Evolutionary conservation across 441 rosid species (phyloP).

Genomic region (Geranium incanum): DNA sequence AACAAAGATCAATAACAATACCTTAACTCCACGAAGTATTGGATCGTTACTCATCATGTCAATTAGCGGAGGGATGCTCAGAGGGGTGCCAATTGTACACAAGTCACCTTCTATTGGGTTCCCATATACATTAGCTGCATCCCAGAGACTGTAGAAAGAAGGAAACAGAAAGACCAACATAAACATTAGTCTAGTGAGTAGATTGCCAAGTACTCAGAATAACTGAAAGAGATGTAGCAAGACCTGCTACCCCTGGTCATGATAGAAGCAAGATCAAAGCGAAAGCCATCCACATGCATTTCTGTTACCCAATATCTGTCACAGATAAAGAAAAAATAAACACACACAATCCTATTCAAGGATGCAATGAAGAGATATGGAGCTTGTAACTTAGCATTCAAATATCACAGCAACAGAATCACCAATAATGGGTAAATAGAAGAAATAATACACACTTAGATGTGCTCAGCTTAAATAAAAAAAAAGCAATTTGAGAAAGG

Average conservation of each 20-base stretch:
- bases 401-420: background rate
- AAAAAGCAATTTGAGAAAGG: background rate
- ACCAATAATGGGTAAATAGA: slow-evolving; percentile 7
- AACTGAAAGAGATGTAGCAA: slow-evolving; percentile 11
- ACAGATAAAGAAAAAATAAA: slow-evolving; percentile 21
- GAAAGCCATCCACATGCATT: slow-evolving; percentile 97
- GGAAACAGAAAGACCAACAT: slow-evolving; percentile 13
- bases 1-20: slow-evolving; percentile 20
- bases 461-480: background rate
- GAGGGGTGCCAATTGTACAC: slow-evolving; percentile 73
- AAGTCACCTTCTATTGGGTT: slow-evolving; percentile 53
- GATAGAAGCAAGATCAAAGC: slow-evolving; percentile 96
- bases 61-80: slow-evolving; percentile 73
- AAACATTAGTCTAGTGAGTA: slow-evolving; percentile 3
- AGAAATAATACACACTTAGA: background rate
- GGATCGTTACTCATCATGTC: slow-evolving; percentile 94
- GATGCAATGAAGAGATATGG: background rate
- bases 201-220: slow-evolving; percentile 8
- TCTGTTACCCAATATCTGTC: slow-evolving; percentile 94
- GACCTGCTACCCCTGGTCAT: slow-evolving; percentile 94
- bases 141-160: slow-evolving; percentile 62
- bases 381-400: background rate
- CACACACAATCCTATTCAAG: slow-evolving; percentile 4
- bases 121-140: slow-evolving; percentile 79
- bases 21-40: slow-evolving; percentile 82